Conservation (phyloP, 176 grass and related monocot species). For the Alopecurus myosuroides region DNA sequence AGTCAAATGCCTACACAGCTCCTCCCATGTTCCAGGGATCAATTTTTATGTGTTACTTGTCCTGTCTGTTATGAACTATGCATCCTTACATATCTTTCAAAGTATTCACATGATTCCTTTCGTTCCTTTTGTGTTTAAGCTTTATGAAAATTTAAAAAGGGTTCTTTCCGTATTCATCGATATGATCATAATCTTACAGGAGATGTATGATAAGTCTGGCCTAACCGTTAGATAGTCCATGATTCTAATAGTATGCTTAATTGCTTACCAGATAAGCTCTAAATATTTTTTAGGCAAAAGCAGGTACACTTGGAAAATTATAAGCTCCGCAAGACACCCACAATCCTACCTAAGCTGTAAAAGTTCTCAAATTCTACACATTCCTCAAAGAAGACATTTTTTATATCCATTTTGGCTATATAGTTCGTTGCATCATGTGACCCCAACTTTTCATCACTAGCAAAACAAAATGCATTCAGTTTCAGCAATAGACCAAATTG, state of each 20-base stretch:
- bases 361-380: neutral
- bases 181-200: neutral
- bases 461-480: constrained; percentile 5
- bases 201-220: neutral
- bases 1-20: neutral
- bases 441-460: neutral
- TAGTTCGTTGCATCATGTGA: neutral
- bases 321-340: neutral
- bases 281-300: neutral
- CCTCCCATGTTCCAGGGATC: neutral
- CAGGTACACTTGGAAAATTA: neutral
- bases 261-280: neutral
- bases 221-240: neutral
- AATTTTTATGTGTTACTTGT: neutral
- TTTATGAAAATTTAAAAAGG: neutral
- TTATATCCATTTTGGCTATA: neutral
- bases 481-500: neutral
- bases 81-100: neutral
- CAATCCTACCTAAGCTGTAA: neutral
- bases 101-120: neutral
- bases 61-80: neutral
- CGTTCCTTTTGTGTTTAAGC: neutral
- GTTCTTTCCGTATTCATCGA: neutral
- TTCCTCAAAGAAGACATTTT: neutral
- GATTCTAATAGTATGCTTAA: neutral